These are phyloP conservation scores for Talaromyces ruber DNA, from an alignment of 495 filamentous ascomycete genomes.

Conservation along the genomic window DNA sequence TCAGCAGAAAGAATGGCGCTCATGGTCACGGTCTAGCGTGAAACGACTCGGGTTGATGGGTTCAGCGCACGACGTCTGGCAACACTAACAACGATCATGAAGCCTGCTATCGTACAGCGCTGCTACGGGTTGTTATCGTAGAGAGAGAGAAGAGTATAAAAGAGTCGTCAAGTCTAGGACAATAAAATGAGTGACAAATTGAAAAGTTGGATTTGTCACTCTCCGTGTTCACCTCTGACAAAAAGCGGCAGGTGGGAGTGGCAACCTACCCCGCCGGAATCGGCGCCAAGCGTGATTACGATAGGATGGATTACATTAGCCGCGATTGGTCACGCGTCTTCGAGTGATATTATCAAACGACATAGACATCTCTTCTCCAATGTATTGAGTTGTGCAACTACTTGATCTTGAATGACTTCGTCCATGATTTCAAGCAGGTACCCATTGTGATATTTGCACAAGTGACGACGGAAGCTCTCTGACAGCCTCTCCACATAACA, in stretches of 20 bases:
- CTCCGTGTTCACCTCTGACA: neutral
- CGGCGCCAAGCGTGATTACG: conserved; percentile 6
- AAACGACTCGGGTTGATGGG: conserved; percentile 11
- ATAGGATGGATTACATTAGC: neutral
- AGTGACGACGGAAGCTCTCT: too few relatives aligned
- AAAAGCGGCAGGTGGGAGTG: neutral
- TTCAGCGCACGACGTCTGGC: conserved; percentile 20
- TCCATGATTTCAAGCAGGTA: neutral
- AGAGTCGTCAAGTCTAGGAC: neutral
- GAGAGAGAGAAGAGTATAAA: neutral
- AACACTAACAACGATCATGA: neutral
- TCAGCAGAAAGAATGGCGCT: conserved; percentile 93
- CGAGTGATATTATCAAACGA: neutral
- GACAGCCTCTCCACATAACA: too few relatives aligned
- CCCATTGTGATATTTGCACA: neutral
- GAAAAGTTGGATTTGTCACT: conserved; percentile 1
- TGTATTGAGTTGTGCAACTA: neutral
- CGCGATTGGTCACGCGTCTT: neutral
- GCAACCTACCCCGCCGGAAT: conserved; percentile 4
- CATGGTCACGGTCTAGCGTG: conserved; percentile 43
- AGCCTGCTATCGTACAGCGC: neutral
- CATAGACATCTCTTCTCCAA: neutral
- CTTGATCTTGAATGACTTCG: neutral
- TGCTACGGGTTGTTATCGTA: neutral
- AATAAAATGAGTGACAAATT: neutral